Evolutionary conservation across 73 alveolate genomes (phyloP).

Genomic region (Paraurostyla sp.): DNA sequence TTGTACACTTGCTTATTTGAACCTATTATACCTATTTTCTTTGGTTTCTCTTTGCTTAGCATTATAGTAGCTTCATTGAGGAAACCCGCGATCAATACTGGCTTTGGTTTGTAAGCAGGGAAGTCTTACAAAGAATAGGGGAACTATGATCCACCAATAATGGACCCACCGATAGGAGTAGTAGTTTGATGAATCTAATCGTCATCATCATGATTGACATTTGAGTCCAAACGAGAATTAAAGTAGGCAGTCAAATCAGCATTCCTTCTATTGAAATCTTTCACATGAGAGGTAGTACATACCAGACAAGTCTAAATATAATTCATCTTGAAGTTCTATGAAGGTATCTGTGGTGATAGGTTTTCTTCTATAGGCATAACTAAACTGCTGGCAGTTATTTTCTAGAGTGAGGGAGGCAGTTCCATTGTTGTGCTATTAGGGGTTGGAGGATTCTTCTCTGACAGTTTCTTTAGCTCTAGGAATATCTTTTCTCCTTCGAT

Average conservation of each 20-base stretch:
- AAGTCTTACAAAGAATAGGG: neutral
- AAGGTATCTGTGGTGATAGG: slow-evolving; percentile 68
- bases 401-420: slow-evolving; percentile 13
- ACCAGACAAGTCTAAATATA: slow-evolving; percentile 23
- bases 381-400: slow-evolving; percentile 1
- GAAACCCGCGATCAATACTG: slow-evolving; percentile 67
- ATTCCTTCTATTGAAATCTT: neutral
- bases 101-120: slow-evolving; percentile 58
- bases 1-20: slow-evolving; percentile 67
- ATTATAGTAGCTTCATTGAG: slow-evolving; percentile 53
- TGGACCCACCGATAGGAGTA: no score
- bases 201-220: no score
- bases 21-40: slow-evolving; percentile 79
- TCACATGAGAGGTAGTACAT: neutral
- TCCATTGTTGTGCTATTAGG: slow-evolving; percentile 27
- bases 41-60: slow-evolving; percentile 82
- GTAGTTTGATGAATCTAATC: no score
- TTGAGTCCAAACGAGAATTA: no score
- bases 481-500: slow-evolving; percentile 54
- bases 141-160: no score
- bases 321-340: slow-evolving; percentile 5
- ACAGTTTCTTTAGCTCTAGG: slow-evolving; percentile 46
- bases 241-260: no score
- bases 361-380: slow-evolving; percentile 79
- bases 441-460: slow-evolving; percentile 38